Conservation (phyloP, 2,329 filamentous ascomycete species). For the Fusarium sp. region DNA sequence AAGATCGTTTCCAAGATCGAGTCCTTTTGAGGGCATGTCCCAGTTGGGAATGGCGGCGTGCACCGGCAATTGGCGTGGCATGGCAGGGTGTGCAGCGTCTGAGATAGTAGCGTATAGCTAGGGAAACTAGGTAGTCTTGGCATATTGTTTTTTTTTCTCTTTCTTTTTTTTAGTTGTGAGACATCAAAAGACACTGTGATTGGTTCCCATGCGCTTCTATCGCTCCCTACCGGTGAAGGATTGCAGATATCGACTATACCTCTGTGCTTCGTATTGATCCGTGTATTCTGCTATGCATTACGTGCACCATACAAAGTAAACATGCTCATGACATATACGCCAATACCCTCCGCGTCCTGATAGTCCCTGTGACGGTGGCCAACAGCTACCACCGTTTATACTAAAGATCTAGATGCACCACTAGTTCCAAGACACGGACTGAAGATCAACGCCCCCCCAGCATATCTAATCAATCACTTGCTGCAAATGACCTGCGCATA, state of each 20-base stretch:
- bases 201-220: constrained; percentile 12
- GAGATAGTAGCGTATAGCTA: background rate
- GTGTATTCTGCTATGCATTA: too few relatives aligned
- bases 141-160: constrained; percentile 2
- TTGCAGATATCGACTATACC: background rate
- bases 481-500: background rate
- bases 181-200: constrained; percentile 3
- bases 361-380: background rate
- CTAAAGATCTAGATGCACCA: constrained; percentile 11
- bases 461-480: constrained; percentile 33
- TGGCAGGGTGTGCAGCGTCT: background rate
- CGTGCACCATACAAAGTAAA: too few relatives aligned
- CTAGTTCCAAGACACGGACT: constrained; percentile 15
- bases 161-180: constrained; percentile 11
- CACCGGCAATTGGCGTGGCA: constrained; percentile 25
- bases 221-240: background rate
- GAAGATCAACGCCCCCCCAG: constrained; percentile 5
- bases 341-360: background rate
- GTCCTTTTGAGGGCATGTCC: constrained; percentile 9
- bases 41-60: constrained; percentile 28
- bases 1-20: constrained; percentile 29
- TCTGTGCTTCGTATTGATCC: background rate
- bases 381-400: constrained; percentile 1
- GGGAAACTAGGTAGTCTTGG: background rate
- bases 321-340: background rate